Evolutionary conservation across 768 basidiomycete species (phyloP), one percentile per base, ranked within the genome.

Genomic region (Russula brevipes): DNA sequence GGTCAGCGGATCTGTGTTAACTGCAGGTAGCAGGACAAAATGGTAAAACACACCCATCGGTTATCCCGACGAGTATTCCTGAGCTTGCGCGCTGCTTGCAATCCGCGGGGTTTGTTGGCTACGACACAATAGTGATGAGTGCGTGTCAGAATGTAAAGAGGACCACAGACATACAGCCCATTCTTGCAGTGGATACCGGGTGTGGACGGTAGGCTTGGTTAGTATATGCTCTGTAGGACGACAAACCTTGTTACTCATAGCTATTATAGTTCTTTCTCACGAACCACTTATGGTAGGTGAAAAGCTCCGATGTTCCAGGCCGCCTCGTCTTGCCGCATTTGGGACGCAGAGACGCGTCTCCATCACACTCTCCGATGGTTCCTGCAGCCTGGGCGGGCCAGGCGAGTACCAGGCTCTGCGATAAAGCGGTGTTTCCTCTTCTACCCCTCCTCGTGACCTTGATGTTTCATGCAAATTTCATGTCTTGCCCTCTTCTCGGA

Each of bases 41-140:
- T 54, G 53, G 53, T 33, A 24, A 19, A 19, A 52, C 86, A 70
- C 66, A 94, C 93, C 97, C 97, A 99, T 79, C 96, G 90, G 83
- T 98, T 97, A 77, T 88, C 89, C 70, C 93, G 85, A 71, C 97
- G 89, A 79, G 86, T 83, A 72, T 83, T 95, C 73, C 95, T 90
- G 74, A 99, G 91, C 81, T 98, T 98, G 79, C 97, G 91, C 74
- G 94, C 96, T 72, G 96, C 96, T 82, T 96, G 93, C 73, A 98
- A 87, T 80, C 95, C 95, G 82, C 95, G 90, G 76, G 95, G 95
- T 91, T 98, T 97, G 85, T 95, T 94, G 75, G 94, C 93, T 95
- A 63, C 33, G 56, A 31, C 64, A 56, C 10, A 14, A 39, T 17
- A 38, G 44, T 46, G 53, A 49, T 59, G 19, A 35, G 44, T 35